A percentile compares a stretch with the other conserved stretches of the same genome.
These are phyloP conservation scores for Durotheca rogersii DNA, from an alignment of 495 filamentous ascomycete genomes.

Conservation along the genomic window DNA sequence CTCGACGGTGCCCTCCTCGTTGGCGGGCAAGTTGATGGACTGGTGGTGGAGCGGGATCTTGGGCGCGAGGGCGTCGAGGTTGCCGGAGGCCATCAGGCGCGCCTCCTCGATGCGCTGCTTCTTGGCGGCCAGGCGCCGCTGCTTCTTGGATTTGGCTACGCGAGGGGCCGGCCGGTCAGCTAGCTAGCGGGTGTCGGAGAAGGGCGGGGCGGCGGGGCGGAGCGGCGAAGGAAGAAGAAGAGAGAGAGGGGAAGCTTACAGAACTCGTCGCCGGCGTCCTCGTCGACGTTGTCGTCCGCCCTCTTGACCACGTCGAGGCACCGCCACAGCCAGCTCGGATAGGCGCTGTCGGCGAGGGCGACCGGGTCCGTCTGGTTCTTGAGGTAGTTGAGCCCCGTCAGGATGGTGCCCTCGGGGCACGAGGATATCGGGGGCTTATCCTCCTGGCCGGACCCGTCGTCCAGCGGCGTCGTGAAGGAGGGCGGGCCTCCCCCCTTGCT, in stretches of 20 bases:
- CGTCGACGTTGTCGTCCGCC: conserved; percentile 36
- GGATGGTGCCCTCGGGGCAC: conserved; percentile 66
- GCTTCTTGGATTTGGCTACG: conserved; percentile 77
- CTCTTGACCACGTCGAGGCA: conserved; percentile 63
- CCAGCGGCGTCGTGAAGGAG: conserved; percentile 22
- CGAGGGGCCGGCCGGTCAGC: neutral
- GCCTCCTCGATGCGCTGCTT: conserved; percentile 63
- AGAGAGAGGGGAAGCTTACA: conserved; percentile 57
- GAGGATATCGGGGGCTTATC: conserved; percentile 36
- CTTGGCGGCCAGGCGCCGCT: conserved; percentile 66
- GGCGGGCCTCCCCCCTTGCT: conserved; percentile 8
- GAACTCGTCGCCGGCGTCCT: conserved; percentile 62
- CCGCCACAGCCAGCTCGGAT: conserved; percentile 89
- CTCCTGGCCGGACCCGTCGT: conserved; percentile 14
- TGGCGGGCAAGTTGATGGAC: conserved; percentile 72
- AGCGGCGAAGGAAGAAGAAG: neutral
- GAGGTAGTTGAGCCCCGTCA: conserved; percentile 84
- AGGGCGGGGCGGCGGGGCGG: neutral
- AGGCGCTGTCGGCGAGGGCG: conserved; percentile 78
- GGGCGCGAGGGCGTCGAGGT: conserved; percentile 63
- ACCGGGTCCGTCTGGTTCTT: conserved; percentile 69
- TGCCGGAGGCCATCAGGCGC: conserved; percentile 62
- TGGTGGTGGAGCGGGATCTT: conserved; percentile 84
- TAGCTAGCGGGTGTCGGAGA: neutral
- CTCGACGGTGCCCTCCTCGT: conserved; percentile 57